phyloP scores from a whole-genome alignment of 2,329 filamentous ascomycete genomes.

The Penicillium sp. region DNA sequence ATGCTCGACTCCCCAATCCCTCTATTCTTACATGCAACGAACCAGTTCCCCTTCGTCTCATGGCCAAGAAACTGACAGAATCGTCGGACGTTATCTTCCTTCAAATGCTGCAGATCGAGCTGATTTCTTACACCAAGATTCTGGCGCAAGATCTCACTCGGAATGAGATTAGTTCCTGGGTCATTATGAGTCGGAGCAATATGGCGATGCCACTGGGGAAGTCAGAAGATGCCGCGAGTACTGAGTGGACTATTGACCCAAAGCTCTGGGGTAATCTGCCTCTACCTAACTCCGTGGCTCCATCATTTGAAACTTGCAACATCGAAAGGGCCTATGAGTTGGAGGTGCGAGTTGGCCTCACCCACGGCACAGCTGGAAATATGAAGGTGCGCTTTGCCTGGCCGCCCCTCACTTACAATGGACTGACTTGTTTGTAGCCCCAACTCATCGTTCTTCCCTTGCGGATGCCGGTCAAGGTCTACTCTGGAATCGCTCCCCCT shows the following conservation, averaged over 20 bases:
- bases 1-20: conserved; percentile 81
- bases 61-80: conserved; percentile 70
- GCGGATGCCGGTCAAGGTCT: conserved; percentile 73
- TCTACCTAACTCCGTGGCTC: conserved; percentile 80
- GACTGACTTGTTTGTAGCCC: conserved; percentile 43
- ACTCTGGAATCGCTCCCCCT: conserved; percentile 81
- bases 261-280: conserved; percentile 66
- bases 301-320: conserved; percentile 85
- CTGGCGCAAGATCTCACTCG: conserved; percentile 70
- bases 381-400: conserved; percentile 43
- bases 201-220: conserved; percentile 67
- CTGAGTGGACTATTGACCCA: conserved; percentile 65
- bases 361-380: conserved; percentile 60
- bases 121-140: conserved; percentile 75
- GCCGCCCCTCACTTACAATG: not conserved
- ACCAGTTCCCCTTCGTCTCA: conserved; percentile 71
- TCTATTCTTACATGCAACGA: conserved; percentile 85
- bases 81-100: conserved; percentile 68
- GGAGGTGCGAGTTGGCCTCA: conserved; percentile 73
- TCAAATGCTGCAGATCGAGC: conserved; percentile 71
- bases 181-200: conserved; percentile 67
- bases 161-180: conserved; percentile 68
- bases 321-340: conserved; percentile 76
- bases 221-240: conserved; percentile 54
- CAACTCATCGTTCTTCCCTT: conserved; percentile 76